A percentile compares a stretch with the other conserved stretches of the same genome.
Evolutionary conservation across 129 eudicot genomes (phyloP).

Genomic region (Saposhnikovia divaricata): DNA sequence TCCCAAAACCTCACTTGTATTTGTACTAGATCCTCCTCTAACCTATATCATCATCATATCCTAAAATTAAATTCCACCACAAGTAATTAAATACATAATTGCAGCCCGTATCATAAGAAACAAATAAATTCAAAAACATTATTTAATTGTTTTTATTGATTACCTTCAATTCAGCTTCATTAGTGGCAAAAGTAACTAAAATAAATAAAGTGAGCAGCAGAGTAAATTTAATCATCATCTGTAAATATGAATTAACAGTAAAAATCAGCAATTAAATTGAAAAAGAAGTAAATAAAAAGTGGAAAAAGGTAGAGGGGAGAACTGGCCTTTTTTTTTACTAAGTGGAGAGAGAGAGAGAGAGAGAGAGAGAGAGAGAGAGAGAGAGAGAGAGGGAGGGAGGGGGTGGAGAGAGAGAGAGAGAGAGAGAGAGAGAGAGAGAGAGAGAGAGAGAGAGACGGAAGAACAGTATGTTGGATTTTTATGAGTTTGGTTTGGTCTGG

Average conservation of each 20-base stretch:
- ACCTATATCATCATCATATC: constrained; percentile 21
- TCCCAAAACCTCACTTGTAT: constrained; percentile 8
- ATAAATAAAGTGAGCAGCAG: constrained; percentile 29
- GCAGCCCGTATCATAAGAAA: not conserved
- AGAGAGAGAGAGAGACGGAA: too few relatives aligned
- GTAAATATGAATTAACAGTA: constrained; percentile 12
- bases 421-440: too few relatives aligned
- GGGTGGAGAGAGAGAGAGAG: too few relatives aligned
- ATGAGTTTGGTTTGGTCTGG: too few relatives aligned
- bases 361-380: too few relatives aligned
- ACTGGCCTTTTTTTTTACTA: too few relatives aligned
- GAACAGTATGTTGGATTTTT: too few relatives aligned
- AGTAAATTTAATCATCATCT: constrained; percentile 29
- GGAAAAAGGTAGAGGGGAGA: not conserved
- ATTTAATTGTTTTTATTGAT: not conserved
- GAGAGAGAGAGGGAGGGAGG: too few relatives aligned
- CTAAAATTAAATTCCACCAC: not conserved
- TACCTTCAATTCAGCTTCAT: constrained; percentile 49
- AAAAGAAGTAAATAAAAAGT: not conserved
- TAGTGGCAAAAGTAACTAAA: constrained; percentile 16
- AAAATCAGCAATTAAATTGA: not conserved
- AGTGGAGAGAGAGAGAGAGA: too few relatives aligned
- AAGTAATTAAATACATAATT: not conserved
- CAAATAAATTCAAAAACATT: not conserved
- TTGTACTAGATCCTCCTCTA: constrained; percentile 19